A percentile compares a stretch with the other conserved stretches of the same genome.
These are phyloP conservation scores for Aquanectria penicillioides DNA, from an alignment of 2,329 filamentous ascomycete genomes.

Conservation along the genomic window DNA sequence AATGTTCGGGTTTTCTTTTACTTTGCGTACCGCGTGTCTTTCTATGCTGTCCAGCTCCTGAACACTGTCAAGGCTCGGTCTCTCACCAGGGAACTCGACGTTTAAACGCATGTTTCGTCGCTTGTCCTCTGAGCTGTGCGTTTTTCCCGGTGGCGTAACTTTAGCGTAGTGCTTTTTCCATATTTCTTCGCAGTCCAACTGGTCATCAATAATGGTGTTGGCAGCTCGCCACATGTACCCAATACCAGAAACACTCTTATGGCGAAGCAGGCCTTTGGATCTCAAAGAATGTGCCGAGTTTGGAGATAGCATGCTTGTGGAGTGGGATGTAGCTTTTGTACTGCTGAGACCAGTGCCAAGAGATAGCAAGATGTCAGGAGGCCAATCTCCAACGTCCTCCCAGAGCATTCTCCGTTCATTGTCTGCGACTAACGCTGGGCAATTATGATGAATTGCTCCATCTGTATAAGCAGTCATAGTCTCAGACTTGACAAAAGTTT, in stretches of 20 bases:
- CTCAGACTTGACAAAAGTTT: conserved; percentile 5
- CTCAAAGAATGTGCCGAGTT: neutral
- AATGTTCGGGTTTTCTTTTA: neutral
- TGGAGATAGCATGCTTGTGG: neutral
- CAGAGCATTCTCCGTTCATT: conserved; percentile 4
- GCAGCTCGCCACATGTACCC: conserved; percentile 1
- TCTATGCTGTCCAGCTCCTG: neutral
- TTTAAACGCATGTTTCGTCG: neutral
- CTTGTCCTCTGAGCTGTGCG: neutral
- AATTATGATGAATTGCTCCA: conserved; percentile 11
- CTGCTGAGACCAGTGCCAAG: neutral
- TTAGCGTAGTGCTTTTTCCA: conserved; percentile 2
- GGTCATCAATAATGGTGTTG: conserved; percentile 1
- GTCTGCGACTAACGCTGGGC: conserved; percentile 1
- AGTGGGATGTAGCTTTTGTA: neutral
- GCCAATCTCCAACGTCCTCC: conserved; percentile 7
- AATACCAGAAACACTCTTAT: neutral
- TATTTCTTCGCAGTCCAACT: conserved; percentile 5
- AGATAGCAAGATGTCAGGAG: conserved; percentile 4
- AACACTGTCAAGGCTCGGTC: conserved; percentile 1
- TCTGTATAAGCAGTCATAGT: conserved; percentile 5
- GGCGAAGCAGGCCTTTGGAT: neutral
- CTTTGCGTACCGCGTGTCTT: neutral
- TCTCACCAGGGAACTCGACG: neutral
- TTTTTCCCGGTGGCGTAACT: neutral